A percentile compares a stretch with the other conserved stretches of the same genome.
These are phyloP conservation scores for Podosphaera fusca DNA, from an alignment of 2,329 filamentous ascomycete species.

Conservation along the genomic window DNA sequence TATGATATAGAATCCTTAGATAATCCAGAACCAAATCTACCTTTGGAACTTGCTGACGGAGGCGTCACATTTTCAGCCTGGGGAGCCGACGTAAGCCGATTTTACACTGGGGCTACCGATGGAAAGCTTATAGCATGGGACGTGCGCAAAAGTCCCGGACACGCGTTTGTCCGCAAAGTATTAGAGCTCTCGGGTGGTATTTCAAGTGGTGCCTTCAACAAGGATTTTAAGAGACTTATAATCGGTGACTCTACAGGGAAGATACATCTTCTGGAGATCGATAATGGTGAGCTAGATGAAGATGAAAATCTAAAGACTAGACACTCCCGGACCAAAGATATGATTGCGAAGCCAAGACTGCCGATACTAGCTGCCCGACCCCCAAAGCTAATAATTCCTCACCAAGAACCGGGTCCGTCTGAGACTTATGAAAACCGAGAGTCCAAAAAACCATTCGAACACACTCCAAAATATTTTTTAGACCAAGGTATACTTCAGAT, in stretches of 20 bases:
- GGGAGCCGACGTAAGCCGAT: conserved; percentile 30
- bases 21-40: conserved; percentile 11
- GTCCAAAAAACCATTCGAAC: conserved; percentile 7
- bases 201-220: conserved; percentile 33
- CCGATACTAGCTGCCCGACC: conserved; percentile 6
- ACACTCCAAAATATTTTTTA: conserved; percentile 19
- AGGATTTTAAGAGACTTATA: conserved; percentile 28
- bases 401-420: conserved; percentile 25
- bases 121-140: conserved; percentile 41
- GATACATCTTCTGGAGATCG: conserved; percentile 29
- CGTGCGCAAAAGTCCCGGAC: conserved; percentile 20
- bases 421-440: neutral
- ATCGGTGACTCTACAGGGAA: conserved; percentile 39
- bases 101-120: conserved; percentile 42
- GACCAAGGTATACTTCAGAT: conserved; percentile 20
- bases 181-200: conserved; percentile 32
- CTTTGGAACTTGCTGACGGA: conserved; percentile 29
- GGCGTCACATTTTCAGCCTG: conserved; percentile 42
- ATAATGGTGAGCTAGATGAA: conserved; percentile 18
- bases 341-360: neutral
- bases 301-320: neutral
- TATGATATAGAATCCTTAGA: conserved; percentile 11
- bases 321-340: neutral
- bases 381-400: conserved; percentile 26
- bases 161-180: conserved; percentile 27